Evolutionary conservation across 2,329 filamentous ascomycete genomes (phyloP).

Genomic region (Aureobasidium sp.): DNA sequence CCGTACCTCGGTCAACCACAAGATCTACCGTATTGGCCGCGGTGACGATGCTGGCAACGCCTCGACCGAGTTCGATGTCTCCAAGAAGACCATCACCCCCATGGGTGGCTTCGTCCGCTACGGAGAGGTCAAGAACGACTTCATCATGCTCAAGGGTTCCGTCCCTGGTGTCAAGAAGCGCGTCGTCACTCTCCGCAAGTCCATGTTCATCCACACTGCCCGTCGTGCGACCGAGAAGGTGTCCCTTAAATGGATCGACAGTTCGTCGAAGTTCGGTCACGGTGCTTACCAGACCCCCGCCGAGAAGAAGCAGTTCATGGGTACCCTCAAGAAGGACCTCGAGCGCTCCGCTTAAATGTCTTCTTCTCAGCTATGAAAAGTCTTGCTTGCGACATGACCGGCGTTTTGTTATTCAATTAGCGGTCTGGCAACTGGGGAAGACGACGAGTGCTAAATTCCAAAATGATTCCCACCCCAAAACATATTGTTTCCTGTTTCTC

Average conservation of each 20-base stretch:
- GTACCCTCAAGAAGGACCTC: constrained; percentile 99
- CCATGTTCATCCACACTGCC: constrained; percentile 95
- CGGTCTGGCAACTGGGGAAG: constrained; percentile 7
- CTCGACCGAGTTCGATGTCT: constrained; percentile 89
- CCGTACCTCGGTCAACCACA: constrained; percentile 99
- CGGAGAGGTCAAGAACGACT: constrained; percentile 99
- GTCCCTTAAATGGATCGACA: constrained; percentile 98
- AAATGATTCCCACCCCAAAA: constrained; percentile 11
- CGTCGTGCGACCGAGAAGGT: constrained; percentile 97
- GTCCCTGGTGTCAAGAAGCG: constrained; percentile 99
- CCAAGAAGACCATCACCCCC: constrained; percentile 99
- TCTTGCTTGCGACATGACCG: constrained; percentile 6
- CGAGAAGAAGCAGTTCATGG: constrained; percentile 97
- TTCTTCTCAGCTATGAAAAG: constrained; percentile 1
- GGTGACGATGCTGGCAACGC: constrained; percentile 83
- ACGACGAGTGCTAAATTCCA: constrained; percentile 5
- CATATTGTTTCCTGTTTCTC: background rate
- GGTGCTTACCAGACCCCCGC: constrained; percentile 97
- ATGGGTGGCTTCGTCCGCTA: constrained; percentile 99
- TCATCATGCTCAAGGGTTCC: constrained; percentile 94
- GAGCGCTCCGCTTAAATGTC: constrained; percentile 20
- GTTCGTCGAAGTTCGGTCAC: constrained; percentile 99
- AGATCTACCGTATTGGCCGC: constrained; percentile 98
- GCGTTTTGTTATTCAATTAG: constrained; percentile 7
- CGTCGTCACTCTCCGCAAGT: constrained; percentile 97